Evolutionary conservation across 306 rosid genomes (phyloP), one percentile per base, ranked within the genome.

Genomic region (Aeschynomene evenia): DNA sequence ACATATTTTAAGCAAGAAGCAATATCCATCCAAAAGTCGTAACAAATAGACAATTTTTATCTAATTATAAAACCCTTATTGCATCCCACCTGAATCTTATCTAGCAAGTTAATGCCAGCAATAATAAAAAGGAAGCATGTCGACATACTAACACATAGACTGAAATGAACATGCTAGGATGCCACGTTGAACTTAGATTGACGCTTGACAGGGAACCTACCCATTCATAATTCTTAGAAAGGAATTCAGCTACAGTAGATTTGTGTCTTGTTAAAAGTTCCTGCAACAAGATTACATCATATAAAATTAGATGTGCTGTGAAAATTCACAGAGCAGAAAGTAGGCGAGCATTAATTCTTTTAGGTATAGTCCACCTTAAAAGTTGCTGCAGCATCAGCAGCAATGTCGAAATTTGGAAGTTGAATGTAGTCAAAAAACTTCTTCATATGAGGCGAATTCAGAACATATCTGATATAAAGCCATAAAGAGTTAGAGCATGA

Each of bases 381-480:
- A 37, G 99, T 94, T 22, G 99, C 96, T 19, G 97, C 99, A 82
- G 97, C 97, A 84, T 94, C 99, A 21, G 99, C 97, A 56, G 99
- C 96, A 77, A 94, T 89, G 86, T 94, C 97, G 12, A 94, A 94
- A 81, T 91, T 91, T 50, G 99, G 99, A 51, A 94, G 91, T 71
- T 94, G 99, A 59, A 94, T 94, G 74, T 79, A 94, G 46, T 94
- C 97, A 74, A 94, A 94, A 72, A 94, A 91, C 85, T 78, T 91
- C 84, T 85, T 94, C 97, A 89, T 85, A 58, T 79, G 92, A 31
- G 81, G 83, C 39, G 97, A 94, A 83, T 91, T 90, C 85, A 94
- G 82, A 72, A 94, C 99, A 84, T 94, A 94, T 73, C 99, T 94
- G 87, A 73, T 71, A 72, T 12, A 46, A 83, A 81, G 81, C 68